Percentiles rank a stretch among this genome's conserved stretches.
Conservation (phyloP, 1,284 basidiomycete genomes). For the Malassezia nana region DNA sequence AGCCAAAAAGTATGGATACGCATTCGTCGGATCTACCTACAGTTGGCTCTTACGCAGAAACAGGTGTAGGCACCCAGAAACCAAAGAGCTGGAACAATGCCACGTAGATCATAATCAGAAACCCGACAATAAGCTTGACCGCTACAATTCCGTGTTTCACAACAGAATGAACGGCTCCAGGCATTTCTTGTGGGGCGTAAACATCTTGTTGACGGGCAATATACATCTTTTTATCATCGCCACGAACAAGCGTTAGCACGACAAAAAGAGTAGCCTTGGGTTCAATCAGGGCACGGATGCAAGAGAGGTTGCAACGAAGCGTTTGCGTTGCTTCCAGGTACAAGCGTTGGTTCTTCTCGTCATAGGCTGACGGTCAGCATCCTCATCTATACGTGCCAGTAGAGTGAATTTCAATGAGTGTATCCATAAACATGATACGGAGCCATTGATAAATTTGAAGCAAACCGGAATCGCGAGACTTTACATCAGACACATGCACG, state of each 20-base stretch:
- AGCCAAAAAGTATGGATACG: not conserved
- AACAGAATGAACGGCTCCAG: not conserved
- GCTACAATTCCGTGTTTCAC: not conserved
- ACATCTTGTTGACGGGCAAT: slow-evolving; percentile 40
- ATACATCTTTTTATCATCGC: slow-evolving; percentile 42
- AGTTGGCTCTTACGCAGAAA: not conserved
- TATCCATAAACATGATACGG: slow-evolving; percentile 29
- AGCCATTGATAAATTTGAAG: slow-evolving; percentile 46
- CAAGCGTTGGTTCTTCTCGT: slow-evolving; percentile 23
- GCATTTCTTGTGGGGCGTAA: slow-evolving; percentile 21
- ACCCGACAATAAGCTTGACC: slow-evolving; percentile 10
- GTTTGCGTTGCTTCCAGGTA: slow-evolving; percentile 26
- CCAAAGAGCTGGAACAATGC: slow-evolving; percentile 12
- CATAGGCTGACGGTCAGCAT: slow-evolving; percentile 18
- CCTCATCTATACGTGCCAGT: slow-evolving; percentile 27
- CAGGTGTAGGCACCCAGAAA: slow-evolving; percentile 5
- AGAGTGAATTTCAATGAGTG: slow-evolving; percentile 31
- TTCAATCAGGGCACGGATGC: slow-evolving; percentile 1
- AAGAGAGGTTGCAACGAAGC: slow-evolving; percentile 16
- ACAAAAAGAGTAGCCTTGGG: slow-evolving; percentile 28
- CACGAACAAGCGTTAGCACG: slow-evolving; percentile 30
- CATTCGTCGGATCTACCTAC: too few species aligned
- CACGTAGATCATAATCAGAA: slow-evolving; percentile 5
- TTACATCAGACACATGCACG: not conserved
- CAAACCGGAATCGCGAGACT: slow-evolving; percentile 37